Base-by-base conservation (phyloP, 2,329 filamentous ascomycete species). In the Claviceps fusiformis region DNA sequence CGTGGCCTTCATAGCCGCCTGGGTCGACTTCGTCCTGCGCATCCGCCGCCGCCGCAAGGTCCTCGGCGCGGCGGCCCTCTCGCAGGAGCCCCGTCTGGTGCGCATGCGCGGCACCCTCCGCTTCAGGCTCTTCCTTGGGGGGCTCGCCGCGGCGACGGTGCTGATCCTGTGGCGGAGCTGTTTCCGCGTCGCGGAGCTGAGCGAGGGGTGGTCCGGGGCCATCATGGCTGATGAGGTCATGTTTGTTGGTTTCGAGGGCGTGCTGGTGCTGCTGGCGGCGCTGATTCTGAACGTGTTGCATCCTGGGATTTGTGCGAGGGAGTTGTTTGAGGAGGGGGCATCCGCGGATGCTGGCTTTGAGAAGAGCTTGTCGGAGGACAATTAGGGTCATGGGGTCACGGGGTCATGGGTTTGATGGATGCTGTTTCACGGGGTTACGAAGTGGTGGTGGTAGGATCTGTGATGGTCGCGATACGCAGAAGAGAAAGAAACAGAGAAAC, bases 121-220 rank as follows among this genome's bases (percentile, higher is more conserved):
- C 29, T 83, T 85, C 69, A 71, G 71, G 54, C 71, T 71, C 13
- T 85, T 85, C 65, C 65, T 82, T 5, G 62, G 61, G n/a, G 79
- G 77, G 11, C 71, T 86, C 19, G 64, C 70, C 1, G 65, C 85
- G 2, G 75, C 81, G 2, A 83, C 82, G n/a, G 53, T 85, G 13
- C 77, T 75, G 60, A 81, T 88, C 62, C 78, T 87, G 58, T 78
- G 79, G 62, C 74, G 85, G 9, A 82, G 78, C 59, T 77, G 82
- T 46, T 88, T 82, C 67, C 77, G 85, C 54, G 78, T 86, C 27
- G 79, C 78, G 0, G 84, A 88, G 73, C 68, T 88, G 59, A 79
- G 76, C 59, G 72, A 78, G 53, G 85, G 85, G 1, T 89, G 82
- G 78, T 67, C 63, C 3, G 82, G 83, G 0, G 67, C 73, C 27